Conservation (phyloP, 2,329 filamentous ascomycete genomes). For the Ophiostoma sp. region DNA sequence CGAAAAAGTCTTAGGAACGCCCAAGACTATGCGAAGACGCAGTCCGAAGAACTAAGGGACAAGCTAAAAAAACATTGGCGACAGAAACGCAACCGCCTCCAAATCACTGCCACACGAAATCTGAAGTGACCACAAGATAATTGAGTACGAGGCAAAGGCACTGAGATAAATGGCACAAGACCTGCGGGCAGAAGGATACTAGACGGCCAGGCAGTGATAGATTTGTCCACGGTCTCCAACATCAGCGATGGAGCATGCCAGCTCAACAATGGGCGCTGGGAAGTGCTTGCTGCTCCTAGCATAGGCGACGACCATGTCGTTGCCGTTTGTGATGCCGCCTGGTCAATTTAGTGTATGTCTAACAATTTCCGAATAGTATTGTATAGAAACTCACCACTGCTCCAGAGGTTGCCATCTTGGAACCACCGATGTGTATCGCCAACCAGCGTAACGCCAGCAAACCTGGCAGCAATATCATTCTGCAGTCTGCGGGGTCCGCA, state of each 20-base stretch:
- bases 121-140: no score
- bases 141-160: no score
- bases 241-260: not conserved
- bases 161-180: no score
- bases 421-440: not conserved
- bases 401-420: conserved; percentile 9
- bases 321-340: not conserved
- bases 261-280: not conserved
- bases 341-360: not conserved
- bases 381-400: not conserved
- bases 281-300: conserved; percentile 1
- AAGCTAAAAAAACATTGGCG: no score
- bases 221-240: not conserved
- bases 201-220: no score
- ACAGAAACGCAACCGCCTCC: no score
- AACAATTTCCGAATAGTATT: not conserved
- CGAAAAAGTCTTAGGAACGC: no score
- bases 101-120: no score
- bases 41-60: no score
- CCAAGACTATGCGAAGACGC: no score
- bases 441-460: not conserved
- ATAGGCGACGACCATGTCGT: not conserved
- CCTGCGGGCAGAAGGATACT: no score
- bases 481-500: not conserved
- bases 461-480: not conserved